Conservation (phyloP, 2,329 filamentous ascomycete species). For the Falciphora oryzae region DNA sequence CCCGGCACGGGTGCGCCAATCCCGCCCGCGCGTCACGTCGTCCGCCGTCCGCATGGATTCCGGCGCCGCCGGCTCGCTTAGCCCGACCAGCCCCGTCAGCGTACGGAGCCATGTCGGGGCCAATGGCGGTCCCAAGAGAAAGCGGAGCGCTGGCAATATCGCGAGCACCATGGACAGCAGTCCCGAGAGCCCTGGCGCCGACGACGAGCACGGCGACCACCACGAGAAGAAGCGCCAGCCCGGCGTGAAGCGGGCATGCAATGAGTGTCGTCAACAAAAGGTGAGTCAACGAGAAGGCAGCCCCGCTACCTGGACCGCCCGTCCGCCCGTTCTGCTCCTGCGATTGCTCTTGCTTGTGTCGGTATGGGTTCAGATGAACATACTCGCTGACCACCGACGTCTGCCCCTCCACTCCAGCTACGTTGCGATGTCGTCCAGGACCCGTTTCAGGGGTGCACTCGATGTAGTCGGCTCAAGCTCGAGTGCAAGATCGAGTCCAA, state of each 20-base stretch:
- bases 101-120: constrained; percentile 39
- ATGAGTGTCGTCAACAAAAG: constrained; percentile 82
- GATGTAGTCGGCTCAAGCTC: constrained; percentile 73
- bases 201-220: constrained; percentile 50
- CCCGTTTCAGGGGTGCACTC: constrained; percentile 69
- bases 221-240: constrained; percentile 59
- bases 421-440: constrained; percentile 81
- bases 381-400: constrained; percentile 7
- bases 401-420: constrained; percentile 42
- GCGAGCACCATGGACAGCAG: constrained; percentile 50
- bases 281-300: constrained; percentile 41
- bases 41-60: constrained; percentile 27
- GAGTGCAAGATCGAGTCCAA: constrained; percentile 83
- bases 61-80: constrained; percentile 29
- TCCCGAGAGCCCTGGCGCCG: constrained; percentile 51
- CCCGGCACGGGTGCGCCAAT: constrained; percentile 5
- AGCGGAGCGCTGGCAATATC: constrained; percentile 46
- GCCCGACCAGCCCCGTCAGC: constrained; percentile 51
- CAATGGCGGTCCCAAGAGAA: constrained; percentile 49
- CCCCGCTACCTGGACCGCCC: too few relatives aligned
- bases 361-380: not conserved
- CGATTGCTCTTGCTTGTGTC: not conserved
- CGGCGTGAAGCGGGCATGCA: constrained; percentile 73
- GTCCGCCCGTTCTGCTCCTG: too few relatives aligned
- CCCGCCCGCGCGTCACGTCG: constrained; percentile 3